phyloP scores from a whole-genome alignment of 2,329 filamentous ascomycete species.

The Metarhizium humberi region DNA sequence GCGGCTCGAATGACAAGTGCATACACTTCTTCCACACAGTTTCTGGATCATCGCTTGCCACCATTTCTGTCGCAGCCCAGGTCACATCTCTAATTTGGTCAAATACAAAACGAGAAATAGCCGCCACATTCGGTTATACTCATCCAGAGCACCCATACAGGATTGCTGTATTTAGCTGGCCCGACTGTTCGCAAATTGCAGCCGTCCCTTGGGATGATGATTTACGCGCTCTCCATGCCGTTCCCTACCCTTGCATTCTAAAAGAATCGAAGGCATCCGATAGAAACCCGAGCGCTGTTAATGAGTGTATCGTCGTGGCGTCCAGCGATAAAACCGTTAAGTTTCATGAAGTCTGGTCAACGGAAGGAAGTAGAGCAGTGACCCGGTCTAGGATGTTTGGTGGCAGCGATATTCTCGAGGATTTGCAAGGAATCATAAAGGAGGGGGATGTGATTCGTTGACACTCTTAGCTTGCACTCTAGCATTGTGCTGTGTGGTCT shows the following conservation, averaged over 20 bases:
- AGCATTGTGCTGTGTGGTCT: background rate
- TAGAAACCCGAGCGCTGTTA: slow-evolving; percentile 17
- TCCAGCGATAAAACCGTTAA: slow-evolving; percentile 88
- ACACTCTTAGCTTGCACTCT: slow-evolving; percentile 12
- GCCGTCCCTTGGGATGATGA: slow-evolving; percentile 77
- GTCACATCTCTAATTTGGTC: slow-evolving; percentile 92
- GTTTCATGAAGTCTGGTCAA: slow-evolving; percentile 92
- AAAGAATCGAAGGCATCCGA: slow-evolving; percentile 16
- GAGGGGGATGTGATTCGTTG: slow-evolving; percentile 63
- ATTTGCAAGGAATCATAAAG: slow-evolving; percentile 69
- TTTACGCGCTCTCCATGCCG: slow-evolving; percentile 75
- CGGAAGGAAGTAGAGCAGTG: slow-evolving; percentile 43
- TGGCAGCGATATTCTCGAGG: slow-evolving; percentile 78
- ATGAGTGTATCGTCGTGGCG: slow-evolving; percentile 74
- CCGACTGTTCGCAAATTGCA: slow-evolving; percentile 76
- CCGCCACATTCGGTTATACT: slow-evolving; percentile 86
- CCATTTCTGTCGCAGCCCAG: slow-evolving; percentile 86
- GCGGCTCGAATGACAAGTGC: slow-evolving; percentile 87
- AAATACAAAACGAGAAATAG: slow-evolving; percentile 74
- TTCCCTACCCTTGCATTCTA: slow-evolving; percentile 60
- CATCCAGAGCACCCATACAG: slow-evolving; percentile 83
- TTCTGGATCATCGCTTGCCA: slow-evolving; percentile 76
- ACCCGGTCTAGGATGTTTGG: slow-evolving; percentile 55
- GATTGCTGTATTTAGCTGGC: slow-evolving; percentile 92
- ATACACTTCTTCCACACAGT: slow-evolving; percentile 92